phyloP scores from a whole-genome alignment of 2,329 filamentous ascomycete genomes.

The Cucurbitaria berberidis region DNA sequence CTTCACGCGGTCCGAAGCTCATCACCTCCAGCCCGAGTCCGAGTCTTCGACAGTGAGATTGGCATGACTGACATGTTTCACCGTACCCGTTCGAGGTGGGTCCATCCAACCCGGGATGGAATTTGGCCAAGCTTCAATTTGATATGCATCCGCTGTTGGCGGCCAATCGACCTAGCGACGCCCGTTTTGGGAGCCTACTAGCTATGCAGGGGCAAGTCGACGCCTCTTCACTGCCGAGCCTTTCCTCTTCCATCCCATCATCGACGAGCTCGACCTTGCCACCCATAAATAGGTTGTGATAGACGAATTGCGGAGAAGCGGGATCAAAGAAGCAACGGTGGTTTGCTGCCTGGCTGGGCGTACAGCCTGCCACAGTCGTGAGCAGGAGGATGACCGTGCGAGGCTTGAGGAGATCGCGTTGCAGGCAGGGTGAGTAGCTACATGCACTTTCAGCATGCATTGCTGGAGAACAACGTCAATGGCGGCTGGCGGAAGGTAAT shows the following conservation, averaged over 20 bases:
- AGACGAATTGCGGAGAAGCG: constrained; percentile 46
- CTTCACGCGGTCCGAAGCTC: background rate
- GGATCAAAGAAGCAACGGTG: constrained; percentile 25
- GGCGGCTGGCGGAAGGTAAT: background rate
- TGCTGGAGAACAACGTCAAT: background rate
- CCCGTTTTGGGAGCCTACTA: constrained; percentile 18
- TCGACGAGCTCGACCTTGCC: constrained; percentile 34
- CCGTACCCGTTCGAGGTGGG: constrained; percentile 28
- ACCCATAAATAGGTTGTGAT: constrained; percentile 43
- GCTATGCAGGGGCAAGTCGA: constrained; percentile 37
- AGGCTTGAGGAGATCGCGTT: background rate
- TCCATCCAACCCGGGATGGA: constrained; percentile 21
- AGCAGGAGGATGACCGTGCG: background rate
- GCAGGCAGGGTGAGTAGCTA: constrained; percentile 1
- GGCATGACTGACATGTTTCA: constrained; percentile 33
- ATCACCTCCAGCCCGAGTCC: constrained; percentile 5
- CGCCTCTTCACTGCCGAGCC: constrained; percentile 20
- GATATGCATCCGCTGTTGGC: constrained; percentile 33
- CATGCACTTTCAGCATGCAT: background rate
- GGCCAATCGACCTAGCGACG: constrained; percentile 28
- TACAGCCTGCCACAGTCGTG: background rate
- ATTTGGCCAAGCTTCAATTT: constrained; percentile 30
- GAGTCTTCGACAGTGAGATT: constrained; percentile 32
- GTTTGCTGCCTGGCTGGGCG: constrained; percentile 10
- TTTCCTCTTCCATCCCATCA: constrained; percentile 28